phyloP scores from a whole-genome alignment of 2,329 filamentous ascomycete species.

The Phaeosphaeria sp. region DNA sequence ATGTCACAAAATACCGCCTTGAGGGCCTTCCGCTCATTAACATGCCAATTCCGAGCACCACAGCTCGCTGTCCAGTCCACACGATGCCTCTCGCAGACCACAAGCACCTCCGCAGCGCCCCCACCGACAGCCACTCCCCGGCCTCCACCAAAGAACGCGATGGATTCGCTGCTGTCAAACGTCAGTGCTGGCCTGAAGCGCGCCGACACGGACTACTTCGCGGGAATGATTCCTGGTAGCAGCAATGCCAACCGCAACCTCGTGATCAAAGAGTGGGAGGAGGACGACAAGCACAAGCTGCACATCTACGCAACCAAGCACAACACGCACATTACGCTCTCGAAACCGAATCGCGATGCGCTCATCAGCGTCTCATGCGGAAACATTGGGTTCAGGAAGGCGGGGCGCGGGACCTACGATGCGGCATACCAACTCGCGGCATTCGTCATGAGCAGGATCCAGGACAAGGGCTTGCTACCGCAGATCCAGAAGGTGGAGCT shows the following conservation, averaged over 20 bases:
- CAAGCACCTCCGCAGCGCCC: slow-evolving; percentile 20
- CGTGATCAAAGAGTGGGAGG: slow-evolving; percentile 34
- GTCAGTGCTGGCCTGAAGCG: slow-evolving; percentile 24
- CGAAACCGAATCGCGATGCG: slow-evolving; percentile 78
- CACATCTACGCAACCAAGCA: slow-evolving; percentile 89
- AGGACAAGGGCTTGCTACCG: slow-evolving; percentile 78
- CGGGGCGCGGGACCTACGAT: slow-evolving; percentile 82
- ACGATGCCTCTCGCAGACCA: slow-evolving; percentile 46
- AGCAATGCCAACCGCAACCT: slow-evolving; percentile 19
- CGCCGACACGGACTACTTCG: slow-evolving; percentile 15
- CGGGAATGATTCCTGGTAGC: slow-evolving; percentile 29
- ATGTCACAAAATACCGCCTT: slow-evolving; percentile 25
- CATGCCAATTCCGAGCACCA: slow-evolving; percentile 45
- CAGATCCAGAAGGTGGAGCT: slow-evolving; percentile 82
- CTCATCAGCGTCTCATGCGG: slow-evolving; percentile 83
- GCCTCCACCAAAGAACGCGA: slow-evolving; percentile 9
- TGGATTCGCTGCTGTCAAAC: slow-evolving; percentile 22
- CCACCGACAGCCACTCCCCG: slow-evolving; percentile 1
- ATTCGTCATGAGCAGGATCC: slow-evolving; percentile 82
- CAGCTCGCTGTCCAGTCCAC: slow-evolving; percentile 41
- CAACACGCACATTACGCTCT: slow-evolving; percentile 93
- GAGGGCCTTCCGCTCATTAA: slow-evolving; percentile 40
- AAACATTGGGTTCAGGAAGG: slow-evolving; percentile 90
- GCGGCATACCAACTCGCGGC: slow-evolving; percentile 88
- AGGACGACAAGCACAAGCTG: slow-evolving; percentile 76